Base-by-base conservation (phyloP, 164 flowering plant species). In the Dillenia suffruticosa region DNA sequence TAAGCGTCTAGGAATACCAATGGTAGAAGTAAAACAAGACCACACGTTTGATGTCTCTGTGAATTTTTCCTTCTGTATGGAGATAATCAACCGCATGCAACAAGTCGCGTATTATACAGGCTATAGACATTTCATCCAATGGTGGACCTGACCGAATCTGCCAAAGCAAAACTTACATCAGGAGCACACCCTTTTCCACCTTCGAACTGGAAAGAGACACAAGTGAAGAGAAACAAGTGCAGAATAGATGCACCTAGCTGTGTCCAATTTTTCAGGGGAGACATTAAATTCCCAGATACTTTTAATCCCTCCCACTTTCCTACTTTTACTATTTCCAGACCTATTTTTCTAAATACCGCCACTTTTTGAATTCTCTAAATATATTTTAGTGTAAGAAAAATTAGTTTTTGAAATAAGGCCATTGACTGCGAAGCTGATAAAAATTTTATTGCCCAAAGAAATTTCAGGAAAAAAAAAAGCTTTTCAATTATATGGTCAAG, bases 51-150 rank as follows among this genome's bases (percentile, higher is more conserved):
- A 94, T 89, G 77, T 94, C 98, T 76, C 98, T 85, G 72, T 94
- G 98, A 64, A 94, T 94, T 75, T 94, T 94, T 59, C 98, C 97
- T 76, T 94, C 98, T 67, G 68, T 83, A 65, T 94, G 98, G 46
- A 94, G 86, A 72, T 94, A 94, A 58, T 94, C 98, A 81, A 94
- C 70, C 22, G 98, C 98, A 79, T 91, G 97, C 48, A 94, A 86
- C 79, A 94, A 79, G 70, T 94, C 98, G 51, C 98, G 91, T 54
- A 87, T 73, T 70, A 94, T 94, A 74, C 91, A 91, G 15, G 93
- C 85, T 69, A 94, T 94, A 64, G 98, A 89, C 80, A 79, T 82
- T 73, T 94, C 98, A 84, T 94, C 98, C 67, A 94, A 73, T 32
- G 97, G 98, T 44, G 77, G 90, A 66, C 96, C 94, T 61, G 97